Evolutionary conservation across 768 basidiomycete genomes (phyloP).

Genomic region (Boletus coccyginus): DNA sequence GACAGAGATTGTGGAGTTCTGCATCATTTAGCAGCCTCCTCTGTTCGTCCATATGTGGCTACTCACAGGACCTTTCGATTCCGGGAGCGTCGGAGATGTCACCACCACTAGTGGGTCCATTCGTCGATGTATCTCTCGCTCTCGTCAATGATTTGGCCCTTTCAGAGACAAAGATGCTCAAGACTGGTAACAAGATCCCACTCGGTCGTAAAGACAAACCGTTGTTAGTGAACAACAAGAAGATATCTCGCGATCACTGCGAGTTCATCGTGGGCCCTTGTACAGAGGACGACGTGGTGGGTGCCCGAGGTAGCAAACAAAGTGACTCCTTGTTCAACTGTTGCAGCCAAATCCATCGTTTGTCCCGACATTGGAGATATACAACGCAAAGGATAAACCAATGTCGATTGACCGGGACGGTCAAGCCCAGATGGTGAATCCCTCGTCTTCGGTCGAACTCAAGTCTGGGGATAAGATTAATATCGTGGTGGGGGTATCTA

Average conservation of each 20-base stretch:
- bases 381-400: slow-evolving; percentile 47
- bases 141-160: background rate
- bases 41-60: slow-evolving; percentile 45
- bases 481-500: slow-evolving; percentile 40
- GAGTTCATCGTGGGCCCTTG: slow-evolving; percentile 54
- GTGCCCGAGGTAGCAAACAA: slow-evolving; percentile 20
- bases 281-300: slow-evolving; percentile 52
- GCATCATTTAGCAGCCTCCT: background rate
- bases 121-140: slow-evolving; percentile 22
- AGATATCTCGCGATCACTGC: slow-evolving; percentile 63
- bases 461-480: slow-evolving; percentile 53
- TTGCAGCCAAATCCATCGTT: slow-evolving; percentile 47
- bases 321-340: background rate
- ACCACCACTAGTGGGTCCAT: slow-evolving; percentile 39
- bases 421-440: slow-evolving; percentile 33
- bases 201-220: slow-evolving; percentile 57
- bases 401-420: slow-evolving; percentile 41
- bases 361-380: slow-evolving; percentile 48
- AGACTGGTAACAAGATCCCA: slow-evolving; percentile 50
- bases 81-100: slow-evolving; percentile 30
- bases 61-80: slow-evolving; percentile 54
- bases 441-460: slow-evolving; percentile 40
- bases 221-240: slow-evolving; percentile 55
- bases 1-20: no score
- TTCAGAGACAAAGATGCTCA: slow-evolving; percentile 57